Evolutionary conservation across 257 asterid genomes (phyloP).

Genomic region (Capsicum chinense): DNA sequence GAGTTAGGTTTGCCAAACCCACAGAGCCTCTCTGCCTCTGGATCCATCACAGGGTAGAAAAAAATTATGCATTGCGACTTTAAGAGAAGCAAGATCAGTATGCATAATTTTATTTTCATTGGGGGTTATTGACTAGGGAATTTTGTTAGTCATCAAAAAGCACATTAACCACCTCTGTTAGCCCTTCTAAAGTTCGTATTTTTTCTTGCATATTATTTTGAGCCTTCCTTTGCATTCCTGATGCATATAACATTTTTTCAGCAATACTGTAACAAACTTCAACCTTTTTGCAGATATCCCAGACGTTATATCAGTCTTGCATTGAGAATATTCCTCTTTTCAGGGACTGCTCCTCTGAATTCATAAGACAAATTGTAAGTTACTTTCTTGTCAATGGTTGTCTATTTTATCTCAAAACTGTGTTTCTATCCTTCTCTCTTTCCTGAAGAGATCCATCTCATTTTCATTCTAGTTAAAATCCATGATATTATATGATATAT

Average conservation of each 20-base stretch:
- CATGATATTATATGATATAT: constrained; percentile 2
- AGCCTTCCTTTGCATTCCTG: constrained; percentile 1
- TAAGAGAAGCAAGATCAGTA: background rate
- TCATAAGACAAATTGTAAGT: constrained; percentile 89
- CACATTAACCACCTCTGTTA: background rate
- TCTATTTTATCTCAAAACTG: background rate
- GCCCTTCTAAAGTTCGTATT: background rate
- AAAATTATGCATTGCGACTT: background rate
- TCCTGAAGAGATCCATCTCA: background rate
- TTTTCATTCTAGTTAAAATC: constrained; percentile 5
- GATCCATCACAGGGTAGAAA: background rate
- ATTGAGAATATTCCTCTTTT: constrained; percentile 73
- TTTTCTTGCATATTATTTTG: background rate
- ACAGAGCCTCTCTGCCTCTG: background rate
- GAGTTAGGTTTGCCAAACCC: background rate
- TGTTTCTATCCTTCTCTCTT: constrained; percentile 20
- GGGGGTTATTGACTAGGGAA: background rate
- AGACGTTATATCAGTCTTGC: constrained; percentile 66
- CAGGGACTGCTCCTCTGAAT: constrained; percentile 81
- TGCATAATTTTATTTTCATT: background rate
- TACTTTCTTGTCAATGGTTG: constrained; percentile 3
- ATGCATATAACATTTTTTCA: background rate
- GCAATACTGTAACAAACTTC: background rate
- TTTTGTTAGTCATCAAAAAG: background rate
- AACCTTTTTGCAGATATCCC: constrained; percentile 69